Percentiles rank a stretch among this genome's conserved stretches.
Conservation (phyloP, 257 asterid species). For the Orobanche coerulescens region DNA sequence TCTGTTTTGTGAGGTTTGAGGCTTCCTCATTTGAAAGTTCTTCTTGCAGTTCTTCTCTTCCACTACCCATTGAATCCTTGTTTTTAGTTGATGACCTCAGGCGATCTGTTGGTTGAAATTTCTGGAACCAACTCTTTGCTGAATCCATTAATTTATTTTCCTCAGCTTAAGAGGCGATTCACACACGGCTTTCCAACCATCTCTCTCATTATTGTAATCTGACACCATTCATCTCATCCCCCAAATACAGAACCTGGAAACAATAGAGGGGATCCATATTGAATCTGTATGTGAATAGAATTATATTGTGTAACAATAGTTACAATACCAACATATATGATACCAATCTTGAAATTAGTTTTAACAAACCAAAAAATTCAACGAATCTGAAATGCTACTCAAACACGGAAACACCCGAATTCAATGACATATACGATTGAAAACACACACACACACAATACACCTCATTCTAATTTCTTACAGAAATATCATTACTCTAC, state of each 20-base stretch:
- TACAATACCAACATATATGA: background rate
- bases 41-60: slow-evolving; percentile 49
- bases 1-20: slow-evolving; percentile 83
- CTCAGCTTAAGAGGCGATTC: slow-evolving; percentile 32
- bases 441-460: background rate
- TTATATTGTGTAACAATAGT: background rate
- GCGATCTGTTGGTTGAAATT: slow-evolving; percentile 70
- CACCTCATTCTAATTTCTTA: background rate
- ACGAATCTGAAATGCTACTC: slow-evolving; percentile 7
- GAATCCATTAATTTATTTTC: slow-evolving; percentile 59
- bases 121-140: slow-evolving; percentile 84
- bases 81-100: slow-evolving; percentile 54
- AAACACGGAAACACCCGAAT: background rate
- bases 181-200: slow-evolving; percentile 19
- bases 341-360: background rate
- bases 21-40: slow-evolving; percentile 68
- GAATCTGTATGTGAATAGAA: too few relatives aligned
- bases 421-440: background rate
- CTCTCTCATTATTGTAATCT: slow-evolving; percentile 37
- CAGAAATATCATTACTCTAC: too few relatives aligned
- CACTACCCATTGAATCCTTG: slow-evolving; percentile 62
- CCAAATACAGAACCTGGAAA: slow-evolving; percentile 29
- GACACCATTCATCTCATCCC: slow-evolving; percentile 28
- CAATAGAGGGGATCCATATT: too few relatives aligned
- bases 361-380: background rate